Percentiles rank a stretch among this genome's conserved stretches.
phyloP scores from a whole-genome alignment of 495 filamentous ascomycete genomes.

The Echria macrotheca region DNA sequence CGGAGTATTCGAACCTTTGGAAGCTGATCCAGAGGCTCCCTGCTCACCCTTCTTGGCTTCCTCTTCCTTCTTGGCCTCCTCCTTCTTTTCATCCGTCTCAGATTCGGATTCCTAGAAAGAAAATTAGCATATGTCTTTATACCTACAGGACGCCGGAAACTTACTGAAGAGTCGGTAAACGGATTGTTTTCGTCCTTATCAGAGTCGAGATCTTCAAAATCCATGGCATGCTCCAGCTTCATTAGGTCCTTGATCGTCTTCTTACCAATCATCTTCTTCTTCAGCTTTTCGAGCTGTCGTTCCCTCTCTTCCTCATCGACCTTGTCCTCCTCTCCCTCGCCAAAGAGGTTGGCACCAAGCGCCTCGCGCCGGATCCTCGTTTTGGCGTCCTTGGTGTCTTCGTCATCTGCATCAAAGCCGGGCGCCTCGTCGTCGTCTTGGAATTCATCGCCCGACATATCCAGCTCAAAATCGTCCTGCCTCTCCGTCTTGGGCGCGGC shows the following conservation, averaged over 20 bases:
- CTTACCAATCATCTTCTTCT: constrained; percentile 65
- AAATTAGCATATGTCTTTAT: too few relatives aligned
- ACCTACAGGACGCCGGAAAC: constrained; percentile 5
- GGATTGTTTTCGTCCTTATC: constrained; percentile 55
- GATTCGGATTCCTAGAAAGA: constrained; percentile 31
- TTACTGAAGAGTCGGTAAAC: constrained; percentile 46
- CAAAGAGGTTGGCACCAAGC: constrained; percentile 78
- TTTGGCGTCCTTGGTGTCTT: constrained; percentile 82
- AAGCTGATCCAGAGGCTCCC: constrained; percentile 56
- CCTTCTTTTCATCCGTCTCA: constrained; percentile 37
- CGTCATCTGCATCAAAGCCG: constrained; percentile 73
- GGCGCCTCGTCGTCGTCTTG: constrained; percentile 82
- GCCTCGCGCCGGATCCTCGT: constrained; percentile 83
- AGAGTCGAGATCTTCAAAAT: constrained; percentile 75
- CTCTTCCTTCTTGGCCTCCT: constrained; percentile 63
- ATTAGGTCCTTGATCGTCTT: constrained; percentile 69
- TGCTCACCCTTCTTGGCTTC: constrained; percentile 62
- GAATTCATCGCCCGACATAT: constrained; percentile 48
- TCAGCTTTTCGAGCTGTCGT: constrained; percentile 61
- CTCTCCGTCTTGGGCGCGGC: constrained; percentile 46
- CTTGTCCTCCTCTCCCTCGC: constrained; percentile 76
- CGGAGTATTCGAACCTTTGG: constrained; percentile 71
- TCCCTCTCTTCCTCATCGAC: constrained; percentile 74
- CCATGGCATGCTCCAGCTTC: constrained; percentile 77
- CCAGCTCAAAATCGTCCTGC: constrained; percentile 53